Percentiles rank a stretch among this genome's conserved stretches.
phyloP scores from a whole-genome alignment of 2,329 filamentous ascomycete species.

The Ophiostoma novo-ulmi region DNA sequence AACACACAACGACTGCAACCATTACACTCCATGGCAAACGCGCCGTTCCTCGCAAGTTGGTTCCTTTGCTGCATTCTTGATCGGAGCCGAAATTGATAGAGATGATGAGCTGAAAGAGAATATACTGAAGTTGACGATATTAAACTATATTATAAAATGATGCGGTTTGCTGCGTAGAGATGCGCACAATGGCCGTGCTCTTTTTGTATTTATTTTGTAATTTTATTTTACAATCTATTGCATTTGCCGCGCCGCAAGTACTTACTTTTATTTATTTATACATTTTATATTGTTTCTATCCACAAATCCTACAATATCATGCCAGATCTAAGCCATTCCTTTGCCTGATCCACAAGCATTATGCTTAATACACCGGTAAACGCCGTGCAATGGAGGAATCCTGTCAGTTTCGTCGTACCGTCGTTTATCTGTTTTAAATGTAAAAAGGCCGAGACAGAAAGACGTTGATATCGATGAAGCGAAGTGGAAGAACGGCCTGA shows the following conservation, averaged over 20 bases:
- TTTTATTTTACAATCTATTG: too few relatives aligned
- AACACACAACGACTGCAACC: neutral
- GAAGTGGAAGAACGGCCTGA: neutral
- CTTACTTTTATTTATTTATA: too few relatives aligned
- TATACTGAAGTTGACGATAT: too few relatives aligned
- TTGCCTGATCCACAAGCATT: neutral
- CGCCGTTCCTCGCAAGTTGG: constrained; percentile 9
- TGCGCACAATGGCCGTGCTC: too few relatives aligned
- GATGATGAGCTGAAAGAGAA: too few relatives aligned
- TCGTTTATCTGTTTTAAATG: neutral
- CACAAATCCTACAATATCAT: too few relatives aligned
- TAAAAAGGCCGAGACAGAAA: neutral
- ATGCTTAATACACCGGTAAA: neutral
- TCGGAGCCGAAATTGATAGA: neutral
- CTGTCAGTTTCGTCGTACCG: neutral
- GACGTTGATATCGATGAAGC: neutral
- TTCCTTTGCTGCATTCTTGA: neutral
- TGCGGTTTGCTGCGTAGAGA: too few relatives aligned
- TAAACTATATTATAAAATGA: too few relatives aligned
- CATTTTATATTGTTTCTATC: too few relatives aligned
- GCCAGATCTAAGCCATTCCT: neutral
- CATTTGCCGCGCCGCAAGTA: too few relatives aligned
- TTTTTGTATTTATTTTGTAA: too few relatives aligned
- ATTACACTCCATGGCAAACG: neutral
- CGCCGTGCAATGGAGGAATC: neutral